Evolutionary conservation across 2,329 filamentous ascomycete species (phyloP).

Genomic region (Talaromyces sp.): DNA sequence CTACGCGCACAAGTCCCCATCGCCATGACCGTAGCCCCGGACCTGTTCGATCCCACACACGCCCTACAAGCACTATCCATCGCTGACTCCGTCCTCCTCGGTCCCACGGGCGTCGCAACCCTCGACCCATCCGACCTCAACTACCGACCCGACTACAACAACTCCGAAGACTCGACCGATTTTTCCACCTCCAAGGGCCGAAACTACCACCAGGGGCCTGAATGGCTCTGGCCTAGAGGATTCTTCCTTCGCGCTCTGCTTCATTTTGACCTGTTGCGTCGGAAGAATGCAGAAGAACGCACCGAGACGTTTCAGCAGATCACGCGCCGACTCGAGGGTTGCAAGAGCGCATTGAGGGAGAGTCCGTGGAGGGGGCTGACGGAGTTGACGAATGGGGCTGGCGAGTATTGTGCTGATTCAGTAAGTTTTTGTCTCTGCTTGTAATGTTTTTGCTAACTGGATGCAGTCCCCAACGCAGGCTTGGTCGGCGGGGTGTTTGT

Average conservation of each 20-base stretch:
- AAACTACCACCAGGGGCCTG: conserved; percentile 97
- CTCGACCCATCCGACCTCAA: conserved; percentile 88
- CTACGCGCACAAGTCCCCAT: conserved; percentile 91
- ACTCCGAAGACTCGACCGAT: conserved; percentile 86
- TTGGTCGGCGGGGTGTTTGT: conserved; percentile 90
- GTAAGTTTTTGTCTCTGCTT: conserved; percentile 46
- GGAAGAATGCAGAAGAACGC: conserved; percentile 61
- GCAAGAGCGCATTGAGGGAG: conserved; percentile 75
- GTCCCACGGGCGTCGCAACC: conserved; percentile 91
- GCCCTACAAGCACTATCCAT: conserved; percentile 75
- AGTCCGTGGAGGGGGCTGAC: conserved; percentile 86
- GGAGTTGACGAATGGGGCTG: conserved; percentile 88
- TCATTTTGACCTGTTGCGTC: conserved; percentile 77
- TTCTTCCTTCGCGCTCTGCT: conserved; percentile 91
- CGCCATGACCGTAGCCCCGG: conserved; percentile 88
- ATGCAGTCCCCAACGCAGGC: conserved; percentile 82
- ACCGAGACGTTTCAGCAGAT: conserved; percentile 94
- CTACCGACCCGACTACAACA: conserved; percentile 91
- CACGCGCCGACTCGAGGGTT: conserved; percentile 72
- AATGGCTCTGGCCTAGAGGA: conserved; percentile 96
- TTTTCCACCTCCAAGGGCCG: conserved; percentile 90
- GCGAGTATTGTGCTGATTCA: conserved; percentile 79
- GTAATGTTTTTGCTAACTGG: conserved; percentile 11
- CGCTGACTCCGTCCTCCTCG: conserved; percentile 73
- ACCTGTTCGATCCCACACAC: conserved; percentile 73